Percentiles rank a stretch among this genome's conserved stretches.
phyloP scores from a whole-genome alignment of 2,329 filamentous ascomycete species.

The Trichoderma pleuroti region DNA sequence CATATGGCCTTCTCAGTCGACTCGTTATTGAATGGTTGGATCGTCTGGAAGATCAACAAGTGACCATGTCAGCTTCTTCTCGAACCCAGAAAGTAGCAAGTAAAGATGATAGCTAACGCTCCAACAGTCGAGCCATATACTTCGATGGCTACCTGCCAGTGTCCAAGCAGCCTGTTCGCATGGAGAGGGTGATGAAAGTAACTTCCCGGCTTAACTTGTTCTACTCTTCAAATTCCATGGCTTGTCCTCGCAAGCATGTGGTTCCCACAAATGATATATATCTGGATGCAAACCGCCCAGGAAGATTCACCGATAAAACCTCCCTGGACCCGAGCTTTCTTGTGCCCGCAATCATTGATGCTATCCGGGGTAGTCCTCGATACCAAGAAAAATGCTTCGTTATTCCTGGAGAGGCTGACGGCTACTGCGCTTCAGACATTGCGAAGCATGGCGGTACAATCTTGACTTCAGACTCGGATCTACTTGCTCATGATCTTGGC shows the following conservation, averaged over 20 bases:
- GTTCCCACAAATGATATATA: conserved; percentile 15
- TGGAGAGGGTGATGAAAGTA: conserved; percentile 56
- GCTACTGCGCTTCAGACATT: conserved; percentile 68
- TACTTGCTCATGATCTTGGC: conserved; percentile 71
- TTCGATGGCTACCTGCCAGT: conserved; percentile 81
- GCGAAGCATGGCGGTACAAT: conserved; percentile 53
- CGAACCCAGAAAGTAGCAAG: not conserved
- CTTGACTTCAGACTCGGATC: conserved; percentile 83
- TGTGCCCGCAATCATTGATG: conserved; percentile 72
- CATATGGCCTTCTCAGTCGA: conserved; percentile 60
- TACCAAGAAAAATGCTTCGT: conserved; percentile 49
- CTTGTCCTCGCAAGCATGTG: conserved; percentile 27
- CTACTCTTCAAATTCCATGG: conserved; percentile 30
- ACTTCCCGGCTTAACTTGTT: conserved; percentile 54
- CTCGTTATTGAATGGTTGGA: conserved; percentile 62
- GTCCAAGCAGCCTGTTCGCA: conserved; percentile 60
- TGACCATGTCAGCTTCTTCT: conserved; percentile 55
- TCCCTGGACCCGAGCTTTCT: conserved; percentile 63
- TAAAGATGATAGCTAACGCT: conserved; percentile 6
- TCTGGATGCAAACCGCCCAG: conserved; percentile 27
- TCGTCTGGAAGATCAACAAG: conserved; percentile 49
- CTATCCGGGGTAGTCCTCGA: conserved; percentile 46
- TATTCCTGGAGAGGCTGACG: conserved; percentile 81
- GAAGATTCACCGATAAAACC: conserved; percentile 30
- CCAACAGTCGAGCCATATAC: conserved; percentile 57